Evolutionary conservation across 371 early-diverging fungal species (phyloP), one percentile per base, ranked within the genome.

Genomic region (Entomophthora muscae): DNA sequence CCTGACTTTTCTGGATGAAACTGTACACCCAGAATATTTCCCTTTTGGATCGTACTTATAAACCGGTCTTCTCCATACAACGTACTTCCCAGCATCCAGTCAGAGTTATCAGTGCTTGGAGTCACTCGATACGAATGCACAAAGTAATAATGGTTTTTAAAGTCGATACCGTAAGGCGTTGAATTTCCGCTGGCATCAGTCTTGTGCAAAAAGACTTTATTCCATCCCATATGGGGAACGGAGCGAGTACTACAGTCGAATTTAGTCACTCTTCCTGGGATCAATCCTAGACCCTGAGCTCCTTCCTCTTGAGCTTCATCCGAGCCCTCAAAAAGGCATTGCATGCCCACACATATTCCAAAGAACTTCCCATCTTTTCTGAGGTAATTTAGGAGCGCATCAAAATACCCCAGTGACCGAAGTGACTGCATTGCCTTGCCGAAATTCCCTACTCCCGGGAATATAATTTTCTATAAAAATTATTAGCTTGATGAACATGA

Each of bases 211-310:
- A 32, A 74, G 70, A 23, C 74, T 28, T 71, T 65, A 71, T 95
- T 98, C 98, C 98, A 98, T 12, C 98, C 98, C 83, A 98, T 96
- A 72, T 98, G 95, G 2, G 98, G 98, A 13, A 98, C 98, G 0
- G 93, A 70, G 71, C 91, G 90, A 32, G 69, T 77, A 0, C 69
- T 67, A 5, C 68, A 69, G 66, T 85, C 75, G 71, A 95, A 95
- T 52, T 76, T 73, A n/a, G 64, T 68, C 30, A 88, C 84, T 2
- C 70, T 76, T 7, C 88, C 86, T 0, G 85, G 84, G 59, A 98
- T 82, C 32, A 96, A 66, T 12, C 92, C 90, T 32, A 98, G 77
- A 7, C 98, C 98, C 0, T 77, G 71, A n/a, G n/a, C n/a, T 0
- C 75, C 78, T 0, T 87, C 88, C 3, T 30, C 61, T 7, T 26